Conservation (phyloP, 108 stramenopile species). For the Schizochytrium sp. region DNA sequence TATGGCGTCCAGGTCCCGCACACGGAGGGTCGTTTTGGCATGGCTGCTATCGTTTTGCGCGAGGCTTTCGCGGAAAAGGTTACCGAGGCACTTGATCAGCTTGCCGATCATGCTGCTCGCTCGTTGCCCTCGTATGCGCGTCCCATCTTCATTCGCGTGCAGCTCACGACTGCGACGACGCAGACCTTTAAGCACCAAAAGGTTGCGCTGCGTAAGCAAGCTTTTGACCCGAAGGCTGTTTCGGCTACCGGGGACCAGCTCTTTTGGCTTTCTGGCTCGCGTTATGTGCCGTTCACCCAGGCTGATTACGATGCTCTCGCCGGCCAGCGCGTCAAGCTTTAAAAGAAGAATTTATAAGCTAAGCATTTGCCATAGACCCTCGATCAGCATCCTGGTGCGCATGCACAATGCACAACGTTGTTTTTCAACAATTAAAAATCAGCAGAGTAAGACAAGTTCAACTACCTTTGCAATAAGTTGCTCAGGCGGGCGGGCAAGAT, state of each 20-base stretch:
- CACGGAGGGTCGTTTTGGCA: constrained; percentile 26
- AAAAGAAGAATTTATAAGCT: too few relatives aligned
- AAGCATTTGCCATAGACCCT: too few relatives aligned
- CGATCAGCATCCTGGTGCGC: too few relatives aligned
- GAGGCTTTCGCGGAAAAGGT: neutral
- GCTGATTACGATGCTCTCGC: neutral
- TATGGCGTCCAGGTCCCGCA: constrained; percentile 41
- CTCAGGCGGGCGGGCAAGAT: too few relatives aligned
- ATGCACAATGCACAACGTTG: too few relatives aligned
- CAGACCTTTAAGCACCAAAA: constrained; percentile 47
- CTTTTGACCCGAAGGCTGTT: neutral
- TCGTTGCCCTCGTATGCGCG: constrained; percentile 30
- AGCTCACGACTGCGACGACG: constrained; percentile 20
- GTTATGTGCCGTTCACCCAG: neutral
- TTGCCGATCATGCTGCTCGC: neutral
- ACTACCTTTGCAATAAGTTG: too few relatives aligned
- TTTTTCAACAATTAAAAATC: too few relatives aligned
- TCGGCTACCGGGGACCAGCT: neutral
- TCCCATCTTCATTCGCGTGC: constrained; percentile 36
- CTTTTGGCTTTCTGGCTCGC: neutral
- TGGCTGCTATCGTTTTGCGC: constrained; percentile 37
- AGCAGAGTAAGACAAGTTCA: too few relatives aligned
- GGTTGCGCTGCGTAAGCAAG: constrained; percentile 24
- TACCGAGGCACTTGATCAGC: neutral
- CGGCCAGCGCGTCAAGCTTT: neutral